phyloP scores from a whole-genome alignment of 169 alveolate species.

The Eimeria praecox region DNA sequence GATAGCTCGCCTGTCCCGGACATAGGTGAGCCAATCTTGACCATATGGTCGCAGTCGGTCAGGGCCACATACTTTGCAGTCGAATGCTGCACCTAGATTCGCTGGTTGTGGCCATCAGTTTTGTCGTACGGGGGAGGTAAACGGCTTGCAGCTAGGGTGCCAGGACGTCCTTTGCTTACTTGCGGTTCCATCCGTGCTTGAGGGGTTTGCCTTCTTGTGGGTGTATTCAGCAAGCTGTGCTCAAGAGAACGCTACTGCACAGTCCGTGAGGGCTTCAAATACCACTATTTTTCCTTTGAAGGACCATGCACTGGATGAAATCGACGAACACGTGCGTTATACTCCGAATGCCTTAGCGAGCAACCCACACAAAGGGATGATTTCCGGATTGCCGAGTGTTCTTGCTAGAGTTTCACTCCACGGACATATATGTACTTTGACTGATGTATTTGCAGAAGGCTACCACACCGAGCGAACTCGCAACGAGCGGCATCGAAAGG shows the following conservation, averaged over 20 bases:
- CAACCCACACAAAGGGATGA: background rate
- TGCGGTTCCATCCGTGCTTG: background rate
- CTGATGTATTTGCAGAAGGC: constrained; percentile 43
- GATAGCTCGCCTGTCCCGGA: constrained; percentile 19
- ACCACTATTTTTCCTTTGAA: constrained; percentile 9
- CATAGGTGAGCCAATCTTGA: constrained; percentile 34
- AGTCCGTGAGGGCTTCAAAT: constrained; percentile 15
- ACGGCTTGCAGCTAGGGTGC: background rate
- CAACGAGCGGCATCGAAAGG: constrained; percentile 10
- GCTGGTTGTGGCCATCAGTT: background rate
- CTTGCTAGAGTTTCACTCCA: background rate
- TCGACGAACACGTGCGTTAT: constrained; percentile 38
- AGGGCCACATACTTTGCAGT: too few species aligned
- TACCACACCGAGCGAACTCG: background rate
- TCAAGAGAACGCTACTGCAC: background rate
- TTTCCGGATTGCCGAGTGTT: background rate
- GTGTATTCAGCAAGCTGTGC: constrained; percentile 9
- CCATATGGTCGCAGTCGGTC: too few species aligned
- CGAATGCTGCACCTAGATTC: too few species aligned
- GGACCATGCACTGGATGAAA: background rate
- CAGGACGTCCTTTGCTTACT: background rate
- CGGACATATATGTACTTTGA: background rate
- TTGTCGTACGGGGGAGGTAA: background rate
- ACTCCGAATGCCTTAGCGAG: background rate
- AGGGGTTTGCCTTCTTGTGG: background rate